phyloP scores from a whole-genome alignment of 1,139 yeast species.

The Blastobotrys proliferans region DNA sequence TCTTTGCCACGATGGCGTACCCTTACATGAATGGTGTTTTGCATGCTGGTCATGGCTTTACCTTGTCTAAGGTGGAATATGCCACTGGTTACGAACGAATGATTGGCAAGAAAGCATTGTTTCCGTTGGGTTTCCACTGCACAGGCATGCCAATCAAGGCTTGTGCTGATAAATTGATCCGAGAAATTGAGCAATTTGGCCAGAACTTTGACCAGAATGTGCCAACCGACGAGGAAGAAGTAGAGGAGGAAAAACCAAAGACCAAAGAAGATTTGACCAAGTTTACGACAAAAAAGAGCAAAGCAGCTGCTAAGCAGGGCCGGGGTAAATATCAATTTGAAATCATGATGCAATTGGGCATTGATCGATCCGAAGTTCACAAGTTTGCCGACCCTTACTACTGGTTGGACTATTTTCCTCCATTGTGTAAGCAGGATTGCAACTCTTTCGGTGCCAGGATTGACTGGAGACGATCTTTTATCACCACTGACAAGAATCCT shows the following conservation, averaged over 20 bases:
- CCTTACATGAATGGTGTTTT: conserved; percentile 99
- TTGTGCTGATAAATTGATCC: conserved; percentile 88
- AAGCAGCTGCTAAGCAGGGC: conserved; percentile 90
- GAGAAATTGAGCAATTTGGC: conserved; percentile 93
- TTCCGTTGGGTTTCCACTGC: conserved; percentile 98
- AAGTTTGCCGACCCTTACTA: conserved; percentile 85
- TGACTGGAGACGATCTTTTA: conserved; percentile 97
- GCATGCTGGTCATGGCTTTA: conserved; percentile 97
- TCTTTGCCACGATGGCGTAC: conserved; percentile 91
- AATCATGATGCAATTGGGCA: conserved; percentile 91
- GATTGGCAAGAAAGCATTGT: conserved; percentile 87
- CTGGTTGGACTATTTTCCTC: conserved; percentile 93
- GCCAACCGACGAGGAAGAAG: conserved; percentile 53
- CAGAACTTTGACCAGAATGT: conserved; percentile 69
- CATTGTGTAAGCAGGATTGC: conserved; percentile 79
- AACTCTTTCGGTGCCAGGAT: conserved; percentile 84
- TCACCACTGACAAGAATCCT: conserved; percentile 93
- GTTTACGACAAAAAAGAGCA: conserved; percentile 86
- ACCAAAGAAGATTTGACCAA: conserved; percentile 74
- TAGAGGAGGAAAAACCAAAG: conserved; percentile 39
- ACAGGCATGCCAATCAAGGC: conserved; percentile 99
- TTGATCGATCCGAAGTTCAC: conserved; percentile 73
- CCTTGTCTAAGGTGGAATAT: conserved; percentile 91
- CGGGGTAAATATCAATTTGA: conserved; percentile 93
- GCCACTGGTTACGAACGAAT: conserved; percentile 92